phyloP scores from a whole-genome alignment of 2,329 filamentous ascomycete genomes.

The Scytalidium sp. region DNA sequence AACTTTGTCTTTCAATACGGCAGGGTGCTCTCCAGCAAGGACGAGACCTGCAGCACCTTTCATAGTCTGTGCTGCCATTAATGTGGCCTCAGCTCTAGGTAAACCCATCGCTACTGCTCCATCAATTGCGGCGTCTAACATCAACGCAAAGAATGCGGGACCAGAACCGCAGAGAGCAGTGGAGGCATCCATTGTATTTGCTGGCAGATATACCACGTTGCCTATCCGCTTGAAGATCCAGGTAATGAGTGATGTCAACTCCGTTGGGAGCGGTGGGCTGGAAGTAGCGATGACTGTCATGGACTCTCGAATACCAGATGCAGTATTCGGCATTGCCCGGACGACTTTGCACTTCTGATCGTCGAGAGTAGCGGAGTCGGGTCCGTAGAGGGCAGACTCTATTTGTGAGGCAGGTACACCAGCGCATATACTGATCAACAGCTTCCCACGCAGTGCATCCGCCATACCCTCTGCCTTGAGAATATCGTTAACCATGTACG shows the following conservation, averaged over 20 bases:
- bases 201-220: constrained; percentile 64
- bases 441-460: constrained; percentile 72
- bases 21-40: constrained; percentile 42
- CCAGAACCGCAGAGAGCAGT: constrained; percentile 74
- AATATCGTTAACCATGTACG: constrained; percentile 68
- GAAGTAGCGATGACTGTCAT: constrained; percentile 77
- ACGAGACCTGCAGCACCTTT: constrained; percentile 68
- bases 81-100: constrained; percentile 66
- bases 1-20: background rate
- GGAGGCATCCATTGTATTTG: constrained; percentile 66
- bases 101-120: constrained; percentile 78
- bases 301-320: constrained; percentile 71
- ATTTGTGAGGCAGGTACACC: constrained; percentile 72
- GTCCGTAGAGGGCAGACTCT: constrained; percentile 57
- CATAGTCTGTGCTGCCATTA: constrained; percentile 80
- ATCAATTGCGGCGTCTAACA: constrained; percentile 73
- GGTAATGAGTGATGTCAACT: constrained; percentile 56
- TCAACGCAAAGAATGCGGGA: constrained; percentile 72
- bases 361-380: constrained; percentile 39
- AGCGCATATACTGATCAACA: constrained; percentile 78
- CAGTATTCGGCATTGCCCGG: constrained; percentile 82
- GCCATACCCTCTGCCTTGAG: constrained; percentile 66
- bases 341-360: constrained; percentile 57
- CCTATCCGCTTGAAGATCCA: constrained; percentile 79
- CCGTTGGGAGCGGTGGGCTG: constrained; percentile 52